Evolutionary conservation across 257 asterid species (phyloP), one percentile per base, ranked within the genome.

Genomic region (Salvia miltiorrhiza): DNA sequence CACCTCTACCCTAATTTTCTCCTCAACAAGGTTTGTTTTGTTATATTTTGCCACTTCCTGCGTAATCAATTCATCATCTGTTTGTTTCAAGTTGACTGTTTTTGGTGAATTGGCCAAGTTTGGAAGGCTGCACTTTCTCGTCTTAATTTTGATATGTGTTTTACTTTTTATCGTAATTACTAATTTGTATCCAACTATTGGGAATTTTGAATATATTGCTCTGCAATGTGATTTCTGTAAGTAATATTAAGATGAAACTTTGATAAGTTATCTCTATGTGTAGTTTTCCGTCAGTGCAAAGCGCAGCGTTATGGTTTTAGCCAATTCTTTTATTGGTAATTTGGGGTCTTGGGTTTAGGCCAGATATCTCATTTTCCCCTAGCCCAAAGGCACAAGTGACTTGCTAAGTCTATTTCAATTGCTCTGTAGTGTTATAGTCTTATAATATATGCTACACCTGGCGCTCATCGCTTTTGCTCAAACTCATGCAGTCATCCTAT

Each of bases 1-100:
- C 83, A 83, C 45, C 79, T 93, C 35, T 88, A 86, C 78, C 99
- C 99, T 68, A 93, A 93, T 87, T 90, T 90, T 77, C 94, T 90
- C 41, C 99, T 93, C 75, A 87, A 82, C 58, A 93, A 90, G 96
- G 97, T 88, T 70, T 56, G 5, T 16, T 35, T 37, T 13, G 16
- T 9, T 13, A 4, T 59, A 0, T 32, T 76, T 57, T 21, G 11
- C 43, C 10, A 11, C 32, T 35, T 24, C 26, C 21, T 49, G 4
- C 9, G 10, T 28, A 49, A 37, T 62, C n/a, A 14, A 4, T 48
- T 40, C 60, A 10, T 39, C 53, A 26, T 57, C 13, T 21, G 13
- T 65, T 41, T 50, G 44, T 60, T 61, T 52, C 6, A 30, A 37
- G 55, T 56, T 37, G 19, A 9, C 23, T 30, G 32, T 24, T 28